phyloP scores from a whole-genome alignment of 768 basidiomycete species.

The Rhodotorula babjevae region DNA sequence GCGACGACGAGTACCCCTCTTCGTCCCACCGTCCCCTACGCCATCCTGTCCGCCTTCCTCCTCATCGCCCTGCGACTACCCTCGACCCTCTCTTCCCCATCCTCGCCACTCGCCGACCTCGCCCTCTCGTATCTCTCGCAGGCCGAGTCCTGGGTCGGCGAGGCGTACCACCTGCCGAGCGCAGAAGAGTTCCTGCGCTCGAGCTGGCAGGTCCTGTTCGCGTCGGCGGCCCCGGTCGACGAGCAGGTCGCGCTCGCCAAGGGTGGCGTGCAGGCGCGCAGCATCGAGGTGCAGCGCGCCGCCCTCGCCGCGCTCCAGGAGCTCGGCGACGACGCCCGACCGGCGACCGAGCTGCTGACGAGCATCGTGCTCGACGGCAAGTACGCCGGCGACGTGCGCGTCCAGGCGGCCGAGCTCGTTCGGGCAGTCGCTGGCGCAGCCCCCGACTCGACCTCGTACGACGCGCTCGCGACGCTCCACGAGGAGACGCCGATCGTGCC shows the following conservation, averaged over 20 bases:
- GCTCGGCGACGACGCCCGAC: neutral
- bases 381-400: constrained; percentile 23
- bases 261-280: constrained; percentile 4
- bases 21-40: constrained; percentile 9
- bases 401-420: constrained; percentile 20
- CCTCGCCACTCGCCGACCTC: neutral
- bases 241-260: constrained; percentile 2
- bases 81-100: neutral
- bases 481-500: constrained; percentile 16
- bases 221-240: neutral
- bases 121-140: neutral
- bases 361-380: neutral
- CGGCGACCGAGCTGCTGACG: neutral
- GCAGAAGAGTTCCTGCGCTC: constrained; percentile 28
- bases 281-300: constrained; percentile 26
- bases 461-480: neutral
- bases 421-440: neutral
- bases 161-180: constrained; percentile 20
- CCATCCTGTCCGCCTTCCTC: constrained; percentile 22
- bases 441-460: neutral
- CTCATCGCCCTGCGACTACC: constrained; percentile 10
- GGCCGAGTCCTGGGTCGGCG: neutral
- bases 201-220: constrained; percentile 16
- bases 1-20: neutral
- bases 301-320: neutral